These are phyloP conservation scores for Diaporthe aspalathi DNA, from an alignment of 2,329 filamentous ascomycete genomes.

Conservation along the genomic window DNA sequence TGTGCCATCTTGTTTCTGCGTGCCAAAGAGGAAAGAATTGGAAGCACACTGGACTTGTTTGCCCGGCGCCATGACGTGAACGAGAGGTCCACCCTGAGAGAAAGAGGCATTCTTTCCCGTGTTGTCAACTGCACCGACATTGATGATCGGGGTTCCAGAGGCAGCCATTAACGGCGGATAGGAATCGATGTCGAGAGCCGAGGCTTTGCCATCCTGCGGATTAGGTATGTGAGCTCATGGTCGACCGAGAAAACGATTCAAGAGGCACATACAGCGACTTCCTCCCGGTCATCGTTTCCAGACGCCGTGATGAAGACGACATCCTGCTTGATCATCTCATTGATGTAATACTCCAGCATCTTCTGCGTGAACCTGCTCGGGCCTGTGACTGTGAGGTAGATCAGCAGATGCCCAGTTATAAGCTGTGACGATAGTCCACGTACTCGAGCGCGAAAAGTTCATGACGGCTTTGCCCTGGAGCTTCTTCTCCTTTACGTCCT, in stretches of 20 bases:
- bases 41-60: constrained; percentile 11
- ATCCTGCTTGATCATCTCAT: constrained; percentile 10
- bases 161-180: constrained; percentile 14
- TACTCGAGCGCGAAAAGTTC: constrained; percentile 14
- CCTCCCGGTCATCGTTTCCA: constrained; percentile 21
- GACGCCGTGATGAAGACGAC: background rate
- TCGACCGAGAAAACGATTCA: background rate
- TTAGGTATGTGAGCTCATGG: background rate
- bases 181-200: background rate
- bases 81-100: constrained; percentile 12
- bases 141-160: constrained; percentile 3
- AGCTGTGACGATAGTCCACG: background rate
- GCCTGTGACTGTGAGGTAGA: background rate
- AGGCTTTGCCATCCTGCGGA: background rate
- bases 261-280: constrained; percentile 10
- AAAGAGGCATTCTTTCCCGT: constrained; percentile 21
- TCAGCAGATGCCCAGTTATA: background rate
- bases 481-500: constrained; percentile 8
- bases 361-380: constrained; percentile 14
- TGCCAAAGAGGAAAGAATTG: background rate
- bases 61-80: constrained; percentile 22
- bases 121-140: constrained; percentile 23
- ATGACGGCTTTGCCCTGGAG: constrained; percentile 15
- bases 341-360: constrained; percentile 17
- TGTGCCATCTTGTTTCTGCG: constrained; percentile 26